These are phyloP conservation scores for Chaetomiaceae sp. DNA, from an alignment of 2,329 filamentous ascomycete genomes.

Conservation along the genomic window DNA sequence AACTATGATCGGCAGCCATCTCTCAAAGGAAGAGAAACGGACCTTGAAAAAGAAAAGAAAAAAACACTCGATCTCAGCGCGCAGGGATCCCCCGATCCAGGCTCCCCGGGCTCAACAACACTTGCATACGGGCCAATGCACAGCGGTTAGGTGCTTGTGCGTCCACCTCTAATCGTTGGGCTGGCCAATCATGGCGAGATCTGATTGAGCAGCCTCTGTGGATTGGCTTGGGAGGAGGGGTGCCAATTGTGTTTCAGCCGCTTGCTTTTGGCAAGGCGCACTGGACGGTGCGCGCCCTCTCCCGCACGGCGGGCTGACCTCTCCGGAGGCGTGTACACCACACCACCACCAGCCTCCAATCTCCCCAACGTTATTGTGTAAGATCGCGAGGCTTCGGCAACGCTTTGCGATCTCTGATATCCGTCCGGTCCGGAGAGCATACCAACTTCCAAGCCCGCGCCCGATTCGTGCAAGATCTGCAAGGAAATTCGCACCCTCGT, in stretches of 20 bases:
- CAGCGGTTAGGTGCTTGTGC: constrained; percentile 34
- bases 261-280: constrained; percentile 17
- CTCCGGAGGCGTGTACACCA: not conserved
- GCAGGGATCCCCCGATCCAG: constrained; percentile 26
- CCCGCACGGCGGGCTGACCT: not conserved
- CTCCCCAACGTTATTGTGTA: too few relatives aligned
- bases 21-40: too few relatives aligned
- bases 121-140: constrained; percentile 32
- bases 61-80: constrained; percentile 5
- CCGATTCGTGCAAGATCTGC: not conserved
- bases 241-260: constrained; percentile 29
- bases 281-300: constrained; percentile 10
- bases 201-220: constrained; percentile 1
- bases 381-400: too few relatives aligned
- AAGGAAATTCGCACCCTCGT: too few relatives aligned
- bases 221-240: constrained; percentile 12
- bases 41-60: not conserved
- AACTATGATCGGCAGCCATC: constrained; percentile 6
- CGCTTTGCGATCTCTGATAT: too few relatives aligned
- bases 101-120: constrained; percentile 18
- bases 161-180: constrained; percentile 22
- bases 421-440: not conserved
- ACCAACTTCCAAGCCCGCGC: not conserved
- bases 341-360: too few relatives aligned
- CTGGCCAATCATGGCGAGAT: constrained; percentile 27